Conservation (phyloP, 306 rosid species). For the Begonia masoniana region DNA sequence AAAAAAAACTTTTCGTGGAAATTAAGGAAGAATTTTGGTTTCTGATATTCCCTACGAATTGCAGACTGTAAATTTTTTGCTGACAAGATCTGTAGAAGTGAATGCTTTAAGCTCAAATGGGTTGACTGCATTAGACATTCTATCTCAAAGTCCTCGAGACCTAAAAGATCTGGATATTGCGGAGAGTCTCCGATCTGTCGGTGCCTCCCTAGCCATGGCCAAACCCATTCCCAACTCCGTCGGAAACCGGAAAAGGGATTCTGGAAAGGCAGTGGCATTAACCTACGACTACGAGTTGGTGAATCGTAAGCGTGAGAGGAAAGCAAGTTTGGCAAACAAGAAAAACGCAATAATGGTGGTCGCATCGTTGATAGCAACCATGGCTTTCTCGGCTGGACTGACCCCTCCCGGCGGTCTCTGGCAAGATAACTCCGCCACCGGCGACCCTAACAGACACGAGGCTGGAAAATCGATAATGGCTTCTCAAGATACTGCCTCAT, state of each 20-base stretch:
- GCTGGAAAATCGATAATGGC: conserved; percentile 10
- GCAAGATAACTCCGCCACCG: conserved; percentile 7
- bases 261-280: too few species aligned
- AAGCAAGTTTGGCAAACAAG: background rate
- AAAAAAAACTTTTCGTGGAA: too few species aligned
- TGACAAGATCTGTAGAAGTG: conserved; percentile 5
- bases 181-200: conserved; percentile 5
- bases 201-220: conserved; percentile 7
- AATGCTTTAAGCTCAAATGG: conserved; percentile 12
- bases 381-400: conserved; percentile 13
- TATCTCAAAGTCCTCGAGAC: conserved; percentile 12
- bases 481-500: too few species aligned
- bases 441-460: background rate
- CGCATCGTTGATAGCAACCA: conserved; percentile 16
- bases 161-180: conserved; percentile 12
- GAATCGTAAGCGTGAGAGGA: conserved; percentile 4
- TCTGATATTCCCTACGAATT: background rate
- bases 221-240: background rate
- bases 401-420: conserved; percentile 18
- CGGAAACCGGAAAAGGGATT: too few species aligned
- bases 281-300: background rate
- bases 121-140: conserved; percentile 14
- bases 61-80: conserved; percentile 13
- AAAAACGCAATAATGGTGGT: conserved; percentile 11
- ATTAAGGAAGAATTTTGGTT: too few species aligned